Percentiles rank a stretch among this genome's conserved stretches.
phyloP scores from a whole-genome alignment of 805 yeast genomes.

The Starmerella davenportii region DNA sequence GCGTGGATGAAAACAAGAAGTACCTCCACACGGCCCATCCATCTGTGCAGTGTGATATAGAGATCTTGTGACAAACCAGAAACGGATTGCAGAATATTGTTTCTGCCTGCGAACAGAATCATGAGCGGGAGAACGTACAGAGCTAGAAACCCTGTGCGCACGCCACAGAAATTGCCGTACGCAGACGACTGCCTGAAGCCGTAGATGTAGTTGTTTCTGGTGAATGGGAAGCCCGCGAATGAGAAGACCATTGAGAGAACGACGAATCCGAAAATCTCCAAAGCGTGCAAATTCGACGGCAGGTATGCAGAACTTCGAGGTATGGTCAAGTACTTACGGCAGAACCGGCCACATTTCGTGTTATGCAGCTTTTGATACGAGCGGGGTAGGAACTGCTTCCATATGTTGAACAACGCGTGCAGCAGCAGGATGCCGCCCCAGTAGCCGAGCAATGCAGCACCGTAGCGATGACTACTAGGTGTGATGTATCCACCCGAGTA shows the following conservation, averaged over 20 bases:
- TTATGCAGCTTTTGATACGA: background rate
- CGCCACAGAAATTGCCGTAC: conserved; percentile 4
- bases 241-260: conserved; percentile 21
- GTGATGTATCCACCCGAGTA: background rate
- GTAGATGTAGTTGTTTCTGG: conserved; percentile 3
- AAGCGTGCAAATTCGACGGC: conserved; percentile 27
- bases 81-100: conserved; percentile 42
- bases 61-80: conserved; percentile 45
- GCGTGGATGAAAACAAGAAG: conserved; percentile 18
- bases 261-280: conserved; percentile 23
- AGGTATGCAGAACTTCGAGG: conserved; percentile 8
- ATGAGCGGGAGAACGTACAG: conserved; percentile 18
- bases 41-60: conserved; percentile 39
- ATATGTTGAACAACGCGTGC: conserved; percentile 1
- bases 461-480: conserved; percentile 4
- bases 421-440: conserved; percentile 12
- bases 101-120: conserved; percentile 43
- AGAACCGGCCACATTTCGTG: background rate
- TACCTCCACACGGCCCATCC: conserved; percentile 19
- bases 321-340: background rate
- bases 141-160: conserved; percentile 9
- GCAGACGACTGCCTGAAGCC: conserved; percentile 1
- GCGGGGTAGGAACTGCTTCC: conserved; percentile 3
- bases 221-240: conserved; percentile 9
- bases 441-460: conserved; percentile 8